A percentile compares a stretch with the other conserved stretches of the same genome.
Evolutionary conservation across 257 asterid species (phyloP).

Genomic region (Jaltomata sinuosa): DNA sequence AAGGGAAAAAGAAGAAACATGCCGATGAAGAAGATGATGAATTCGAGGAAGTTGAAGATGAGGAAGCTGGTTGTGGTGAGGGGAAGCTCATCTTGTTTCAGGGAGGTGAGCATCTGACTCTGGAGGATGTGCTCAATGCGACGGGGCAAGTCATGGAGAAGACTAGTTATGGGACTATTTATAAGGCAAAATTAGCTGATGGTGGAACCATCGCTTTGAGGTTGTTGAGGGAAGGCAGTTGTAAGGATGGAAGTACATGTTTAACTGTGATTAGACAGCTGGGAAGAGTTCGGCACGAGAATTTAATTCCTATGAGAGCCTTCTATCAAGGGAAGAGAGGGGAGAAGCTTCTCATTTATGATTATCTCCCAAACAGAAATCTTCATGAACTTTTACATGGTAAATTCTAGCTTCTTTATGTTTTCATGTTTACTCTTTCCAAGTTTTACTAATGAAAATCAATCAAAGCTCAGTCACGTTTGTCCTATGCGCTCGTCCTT

Average conservation of each 20-base stretch:
- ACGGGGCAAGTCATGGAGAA: slow-evolving; percentile 98
- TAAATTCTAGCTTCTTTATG: slow-evolving; percentile 10
- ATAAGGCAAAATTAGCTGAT: slow-evolving; percentile 87
- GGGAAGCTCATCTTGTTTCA: slow-evolving; percentile 86
- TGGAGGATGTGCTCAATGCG: slow-evolving; percentile 92
- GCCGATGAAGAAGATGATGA: slow-evolving; percentile 59
- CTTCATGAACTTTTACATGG: slow-evolving; percentile 91
- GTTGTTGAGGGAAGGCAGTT: slow-evolving; percentile 84
- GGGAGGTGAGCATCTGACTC: slow-evolving; percentile 85
- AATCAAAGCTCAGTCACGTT: background rate
- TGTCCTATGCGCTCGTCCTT: background rate
- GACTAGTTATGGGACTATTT: slow-evolving; percentile 84
- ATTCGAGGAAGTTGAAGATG: slow-evolving; percentile 56
- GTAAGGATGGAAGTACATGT: slow-evolving; percentile 62
- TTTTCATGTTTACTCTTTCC: background rate
- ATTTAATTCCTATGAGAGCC: slow-evolving; percentile 86
- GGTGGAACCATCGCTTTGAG: slow-evolving; percentile 94
- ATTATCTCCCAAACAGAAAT: slow-evolving; percentile 61
- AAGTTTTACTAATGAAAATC: background rate
- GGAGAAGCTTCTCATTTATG: slow-evolving; percentile 92
- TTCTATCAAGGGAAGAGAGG: slow-evolving; percentile 97
- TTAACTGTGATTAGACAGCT: slow-evolving; percentile 62
- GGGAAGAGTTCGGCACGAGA: slow-evolving; percentile 84
- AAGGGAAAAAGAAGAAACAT: slow-evolving; percentile 65
- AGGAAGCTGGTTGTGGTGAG: slow-evolving; percentile 56